These are phyloP conservation scores for Claviceps sorghi DNA, from an alignment of 2,329 filamentous ascomycete genomes.

Conservation along the genomic window DNA sequence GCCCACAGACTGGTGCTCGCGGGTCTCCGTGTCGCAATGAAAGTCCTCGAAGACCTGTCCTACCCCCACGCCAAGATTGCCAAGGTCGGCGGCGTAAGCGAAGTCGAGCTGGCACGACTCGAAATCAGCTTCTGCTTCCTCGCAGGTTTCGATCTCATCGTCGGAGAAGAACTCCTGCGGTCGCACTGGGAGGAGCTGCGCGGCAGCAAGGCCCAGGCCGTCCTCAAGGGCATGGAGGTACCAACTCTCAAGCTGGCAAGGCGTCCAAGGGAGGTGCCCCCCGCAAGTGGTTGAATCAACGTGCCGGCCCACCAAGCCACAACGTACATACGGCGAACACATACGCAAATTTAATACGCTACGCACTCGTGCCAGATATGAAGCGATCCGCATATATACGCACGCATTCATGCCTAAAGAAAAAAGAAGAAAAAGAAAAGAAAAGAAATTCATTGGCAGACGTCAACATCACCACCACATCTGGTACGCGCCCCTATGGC, in stretches of 20 bases:
- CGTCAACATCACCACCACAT: no score
- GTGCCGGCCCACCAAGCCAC: no score
- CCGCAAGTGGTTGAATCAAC: background rate
- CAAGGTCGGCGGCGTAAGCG: slow-evolving; percentile 76
- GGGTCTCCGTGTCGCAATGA: slow-evolving; percentile 76
- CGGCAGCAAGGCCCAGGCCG: slow-evolving; percentile 14
- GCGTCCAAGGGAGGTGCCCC: slow-evolving; percentile 6
- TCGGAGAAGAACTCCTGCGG: slow-evolving; percentile 18
- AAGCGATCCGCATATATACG: no score
- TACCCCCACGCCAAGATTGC: slow-evolving; percentile 76
- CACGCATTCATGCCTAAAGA: no score
- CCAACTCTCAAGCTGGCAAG: slow-evolving; percentile 16
- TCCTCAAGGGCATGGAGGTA: slow-evolving; percentile 13
- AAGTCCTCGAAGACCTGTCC: slow-evolving; percentile 82
- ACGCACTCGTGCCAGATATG: no score
- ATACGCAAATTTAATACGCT: no score
- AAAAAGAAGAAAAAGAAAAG: no score
- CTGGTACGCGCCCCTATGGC: no score
- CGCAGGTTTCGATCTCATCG: slow-evolving; percentile 68
- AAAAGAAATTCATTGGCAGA: no score
- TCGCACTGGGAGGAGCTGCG: slow-evolving; percentile 21
- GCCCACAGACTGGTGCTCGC: slow-evolving; percentile 77
- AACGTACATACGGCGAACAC: no score
- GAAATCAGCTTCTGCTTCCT: slow-evolving; percentile 86
- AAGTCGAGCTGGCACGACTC: slow-evolving; percentile 63